These are phyloP conservation scores for Porphyrellus cyaneotinctus DNA, from an alignment of 768 basidiomycete genomes.

Conservation along the genomic window DNA sequence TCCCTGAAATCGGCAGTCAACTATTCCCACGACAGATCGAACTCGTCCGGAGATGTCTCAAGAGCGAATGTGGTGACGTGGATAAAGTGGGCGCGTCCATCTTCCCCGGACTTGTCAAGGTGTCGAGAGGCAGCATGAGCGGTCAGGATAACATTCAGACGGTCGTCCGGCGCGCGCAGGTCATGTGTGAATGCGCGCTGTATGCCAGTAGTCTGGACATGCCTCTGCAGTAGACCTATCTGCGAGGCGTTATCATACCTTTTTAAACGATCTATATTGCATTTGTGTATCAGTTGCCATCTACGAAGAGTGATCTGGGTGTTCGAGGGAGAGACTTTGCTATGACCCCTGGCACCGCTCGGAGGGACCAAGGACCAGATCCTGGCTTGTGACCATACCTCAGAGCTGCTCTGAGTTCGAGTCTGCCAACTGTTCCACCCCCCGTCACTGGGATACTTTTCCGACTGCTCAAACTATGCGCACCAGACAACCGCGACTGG, in stretches of 20 bases:
- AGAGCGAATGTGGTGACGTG: constrained; percentile 65
- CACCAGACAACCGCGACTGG: too few relatives aligned
- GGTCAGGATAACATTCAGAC: constrained; percentile 54
- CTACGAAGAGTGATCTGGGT: constrained; percentile 68
- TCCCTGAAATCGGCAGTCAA: constrained; percentile 73
- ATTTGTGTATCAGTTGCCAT: constrained; percentile 16
- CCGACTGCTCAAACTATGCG: too few relatives aligned
- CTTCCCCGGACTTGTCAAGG: constrained; percentile 86
- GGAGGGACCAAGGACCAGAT: too few relatives aligned
- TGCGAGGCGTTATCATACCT: neutral
- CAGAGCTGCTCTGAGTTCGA: too few relatives aligned
- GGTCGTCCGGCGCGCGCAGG: constrained; percentile 80
- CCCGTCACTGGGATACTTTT: too few relatives aligned
- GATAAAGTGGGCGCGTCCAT: constrained; percentile 81
- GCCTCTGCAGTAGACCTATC: neutral
- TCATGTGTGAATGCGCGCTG: constrained; percentile 82
- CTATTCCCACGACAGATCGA: constrained; percentile 80
- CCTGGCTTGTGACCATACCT: too few relatives aligned
- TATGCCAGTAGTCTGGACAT: constrained; percentile 4
- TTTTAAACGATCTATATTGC: constrained; percentile 17
- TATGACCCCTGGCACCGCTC: too few relatives aligned
- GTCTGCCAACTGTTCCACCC: too few relatives aligned
- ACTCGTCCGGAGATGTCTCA: constrained; percentile 76
- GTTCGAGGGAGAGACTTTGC: too few relatives aligned
- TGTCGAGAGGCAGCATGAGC: constrained; percentile 42